Conservation (phyloP, 2,329 filamentous ascomycete genomes). For the Penicillium sp. region DNA sequence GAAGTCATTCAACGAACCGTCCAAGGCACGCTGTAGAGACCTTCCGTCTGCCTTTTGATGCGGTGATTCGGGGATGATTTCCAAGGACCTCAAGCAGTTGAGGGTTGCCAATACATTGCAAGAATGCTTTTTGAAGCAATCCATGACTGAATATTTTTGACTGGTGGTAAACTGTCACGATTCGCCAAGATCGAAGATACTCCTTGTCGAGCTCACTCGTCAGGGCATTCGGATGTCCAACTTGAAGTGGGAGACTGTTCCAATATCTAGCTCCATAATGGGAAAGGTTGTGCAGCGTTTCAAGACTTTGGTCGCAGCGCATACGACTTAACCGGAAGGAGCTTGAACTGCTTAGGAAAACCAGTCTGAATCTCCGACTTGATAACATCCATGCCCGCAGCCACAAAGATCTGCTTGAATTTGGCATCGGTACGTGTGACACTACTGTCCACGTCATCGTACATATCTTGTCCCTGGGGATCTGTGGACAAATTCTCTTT, state of each 20-base stretch:
- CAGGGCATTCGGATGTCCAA: too few relatives aligned
- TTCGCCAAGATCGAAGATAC: too few relatives aligned
- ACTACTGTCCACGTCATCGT: constrained; percentile 74
- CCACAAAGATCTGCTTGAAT: constrained; percentile 70
- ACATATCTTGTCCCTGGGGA: constrained; percentile 64
- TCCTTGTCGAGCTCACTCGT: too few relatives aligned
- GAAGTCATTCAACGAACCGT: constrained; percentile 14
- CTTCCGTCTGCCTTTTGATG: constrained; percentile 8
- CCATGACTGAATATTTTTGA: too few relatives aligned
- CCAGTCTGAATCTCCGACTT: constrained; percentile 74
- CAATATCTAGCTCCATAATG: not conserved
- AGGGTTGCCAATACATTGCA: too few relatives aligned
- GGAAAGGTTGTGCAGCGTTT: constrained; percentile 1
- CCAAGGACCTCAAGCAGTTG: constrained; percentile 15
- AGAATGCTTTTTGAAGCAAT: too few relatives aligned
- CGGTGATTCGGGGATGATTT: constrained; percentile 16
- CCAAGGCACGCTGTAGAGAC: constrained; percentile 17
- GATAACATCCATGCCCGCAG: constrained; percentile 71
- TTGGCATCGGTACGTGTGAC: constrained; percentile 78
- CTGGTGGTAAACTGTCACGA: too few relatives aligned
- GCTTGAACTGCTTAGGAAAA: constrained; percentile 62
- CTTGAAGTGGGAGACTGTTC: not conserved
- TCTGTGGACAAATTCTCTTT: constrained; percentile 78
- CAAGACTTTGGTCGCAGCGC: constrained; percentile 63
- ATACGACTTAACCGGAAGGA: constrained; percentile 79